Evolutionary conservation across 106 monocot genomes (phyloP), one percentile per base, ranked within the genome.

Genomic region (Dendrobium catenatum): DNA sequence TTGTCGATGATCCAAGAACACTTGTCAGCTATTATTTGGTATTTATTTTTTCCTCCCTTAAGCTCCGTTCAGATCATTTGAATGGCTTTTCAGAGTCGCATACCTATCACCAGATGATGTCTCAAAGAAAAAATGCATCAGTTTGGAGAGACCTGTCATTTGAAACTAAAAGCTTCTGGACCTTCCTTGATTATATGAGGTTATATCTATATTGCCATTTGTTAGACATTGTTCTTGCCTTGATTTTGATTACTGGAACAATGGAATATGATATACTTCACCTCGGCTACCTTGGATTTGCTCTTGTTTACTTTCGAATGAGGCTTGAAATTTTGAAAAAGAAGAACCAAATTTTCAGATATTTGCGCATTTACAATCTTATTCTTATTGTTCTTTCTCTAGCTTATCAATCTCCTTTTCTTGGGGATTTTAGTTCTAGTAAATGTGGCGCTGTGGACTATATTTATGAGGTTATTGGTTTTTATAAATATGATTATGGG

Each of bases 401-500:
- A 67, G 97, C 89, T 4, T 98, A 94, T 87, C 97, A 98, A 86
- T 98, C 91, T 88, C 97, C 97, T 77, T 98, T 85, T 80, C 46
- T 98, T 9, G 97, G 97, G 58, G 82, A 84, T 55, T 92, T 89
- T 75, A 89, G 85, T 74, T 84, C 92, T 37, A 86, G 85, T 55
- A 51, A 51, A 51, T 51, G 51, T 51, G 16, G 51, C 51, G 89
- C 82, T 47, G 66, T 91, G 72, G 95, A 95, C 74, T 98, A 93
- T 61, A 79, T 95, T 66, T 98, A 91, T 81, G 98, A 98, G 79
- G 81, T 98, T 75, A 91, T 98, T 87, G 98, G 98, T 77, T 91
- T 98, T 46, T 95, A 93, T 80, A 95, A 98, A 68, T 98, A 98
- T 89, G 98, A 98, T 70, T 98, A 98, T 89, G 98, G 98, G 27